Percentiles rank a stretch among this genome's conserved stretches.
Conservation (phyloP, 306 rosid species). For the Sphenostylis stenocarpa region DNA sequence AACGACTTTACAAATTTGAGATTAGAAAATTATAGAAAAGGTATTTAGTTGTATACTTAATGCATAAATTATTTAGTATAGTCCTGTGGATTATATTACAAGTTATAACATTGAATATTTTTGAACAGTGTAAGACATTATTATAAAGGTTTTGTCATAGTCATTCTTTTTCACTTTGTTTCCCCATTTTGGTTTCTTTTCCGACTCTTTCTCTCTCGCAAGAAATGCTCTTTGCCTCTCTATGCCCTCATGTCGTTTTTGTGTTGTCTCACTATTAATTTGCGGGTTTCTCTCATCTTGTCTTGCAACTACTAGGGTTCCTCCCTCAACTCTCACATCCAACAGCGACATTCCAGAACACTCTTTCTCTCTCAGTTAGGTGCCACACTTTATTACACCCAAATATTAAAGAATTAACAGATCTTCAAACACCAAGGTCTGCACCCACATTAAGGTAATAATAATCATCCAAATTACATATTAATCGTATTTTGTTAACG, state of each 20-base stretch:
- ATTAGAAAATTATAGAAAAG: too few species aligned
- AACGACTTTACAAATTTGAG: too few species aligned
- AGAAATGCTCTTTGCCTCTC: constrained; percentile 77
- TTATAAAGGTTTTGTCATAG: constrained; percentile 42
- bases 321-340: constrained; percentile 42
- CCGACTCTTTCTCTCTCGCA: constrained; percentile 23
- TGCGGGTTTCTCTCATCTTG: constrained; percentile 47
- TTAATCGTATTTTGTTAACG: not conserved
- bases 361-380: constrained; percentile 22
- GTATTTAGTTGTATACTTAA: too few species aligned
- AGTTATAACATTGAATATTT: constrained; percentile 14
- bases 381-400: constrained; percentile 37
- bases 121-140: constrained; percentile 29
- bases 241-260: constrained; percentile 37
- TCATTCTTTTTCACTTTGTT: constrained; percentile 42
- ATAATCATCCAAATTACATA: constrained; percentile 24
- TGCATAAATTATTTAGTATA: not conserved
- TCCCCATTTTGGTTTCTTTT: constrained; percentile 38
- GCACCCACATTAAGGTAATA: constrained; percentile 37
- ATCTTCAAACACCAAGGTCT: constrained; percentile 46
- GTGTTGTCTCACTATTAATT: constrained; percentile 43
- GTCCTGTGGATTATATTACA: not conserved
- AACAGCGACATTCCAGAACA: constrained; percentile 20
- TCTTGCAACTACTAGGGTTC: constrained; percentile 67
- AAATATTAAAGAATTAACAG: constrained; percentile 34